Percentiles rank a stretch among this genome's conserved stretches.
These are phyloP conservation scores for Chytridiales sp. DNA, from an alignment of 371 early-diverging fungal genomes.

Conservation along the genomic window DNA sequence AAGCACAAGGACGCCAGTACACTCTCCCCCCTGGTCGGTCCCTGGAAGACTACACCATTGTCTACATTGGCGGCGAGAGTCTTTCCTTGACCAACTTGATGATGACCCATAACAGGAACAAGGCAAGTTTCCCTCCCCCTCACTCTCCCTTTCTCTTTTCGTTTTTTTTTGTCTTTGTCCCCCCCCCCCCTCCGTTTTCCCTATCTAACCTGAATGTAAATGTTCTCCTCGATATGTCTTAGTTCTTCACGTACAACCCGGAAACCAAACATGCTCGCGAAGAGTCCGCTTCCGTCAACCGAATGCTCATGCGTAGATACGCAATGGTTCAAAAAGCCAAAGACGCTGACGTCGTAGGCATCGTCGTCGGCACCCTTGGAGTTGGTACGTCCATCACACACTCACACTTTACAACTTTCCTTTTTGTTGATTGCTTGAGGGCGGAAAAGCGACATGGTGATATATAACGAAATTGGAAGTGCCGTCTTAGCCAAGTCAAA, in stretches of 20 bases:
- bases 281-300: slow-evolving; percentile 67
- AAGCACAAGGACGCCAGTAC: slow-evolving; percentile 54
- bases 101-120: slow-evolving; percentile 71
- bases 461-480: slow-evolving; percentile 28
- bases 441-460: background rate
- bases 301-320: slow-evolving; percentile 74
- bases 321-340: slow-evolving; percentile 86
- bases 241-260: slow-evolving; percentile 57
- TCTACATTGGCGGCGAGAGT: slow-evolving; percentile 82
- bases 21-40: slow-evolving; percentile 48
- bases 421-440: slow-evolving; percentile 18
- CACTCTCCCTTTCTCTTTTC: background rate
- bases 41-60: slow-evolving; percentile 63
- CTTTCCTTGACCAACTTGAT: slow-evolving; percentile 83
- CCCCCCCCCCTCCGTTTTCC: background rate
- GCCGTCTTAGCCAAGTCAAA: slow-evolving; percentile 39
- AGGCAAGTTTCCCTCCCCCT: slow-evolving; percentile 35
- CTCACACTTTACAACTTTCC: background rate
- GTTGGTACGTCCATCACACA: slow-evolving; percentile 65
- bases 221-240: background rate
- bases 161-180: background rate
- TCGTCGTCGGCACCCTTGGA: slow-evolving; percentile 94
- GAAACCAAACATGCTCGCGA: slow-evolving; percentile 49
- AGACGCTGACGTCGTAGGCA: slow-evolving; percentile 89
- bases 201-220: background rate